These are phyloP conservation scores for Ganoderma lingzhi DNA, from an alignment of 1,284 basidiomycete genomes.

Conservation along the genomic window DNA sequence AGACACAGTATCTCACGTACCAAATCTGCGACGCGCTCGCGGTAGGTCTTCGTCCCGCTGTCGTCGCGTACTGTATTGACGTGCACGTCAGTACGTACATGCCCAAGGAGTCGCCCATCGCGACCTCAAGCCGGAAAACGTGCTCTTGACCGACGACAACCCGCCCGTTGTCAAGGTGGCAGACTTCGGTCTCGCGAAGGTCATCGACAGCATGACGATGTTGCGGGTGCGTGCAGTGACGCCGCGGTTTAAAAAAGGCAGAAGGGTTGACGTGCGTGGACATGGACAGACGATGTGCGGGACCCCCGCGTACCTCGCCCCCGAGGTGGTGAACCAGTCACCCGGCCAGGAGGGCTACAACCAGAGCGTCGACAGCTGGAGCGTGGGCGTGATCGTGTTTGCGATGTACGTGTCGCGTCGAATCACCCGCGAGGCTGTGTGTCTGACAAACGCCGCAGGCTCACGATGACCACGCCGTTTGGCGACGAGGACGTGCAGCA, in stretches of 20 bases:
- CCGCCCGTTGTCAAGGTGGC: slow-evolving; percentile 84
- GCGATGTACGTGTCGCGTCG: slow-evolving; percentile 66
- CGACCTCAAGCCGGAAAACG: slow-evolving; percentile 93
- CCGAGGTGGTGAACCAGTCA: slow-evolving; percentile 85
- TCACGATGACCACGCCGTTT: slow-evolving; percentile 77
- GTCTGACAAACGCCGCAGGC: slow-evolving; percentile 49
- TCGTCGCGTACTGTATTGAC: slow-evolving; percentile 19
- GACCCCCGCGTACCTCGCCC: slow-evolving; percentile 85
- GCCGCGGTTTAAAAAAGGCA: neutral
- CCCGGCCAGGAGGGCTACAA: slow-evolving; percentile 77
- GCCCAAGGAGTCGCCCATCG: slow-evolving; percentile 83
- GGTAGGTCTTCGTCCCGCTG: slow-evolving; percentile 48
- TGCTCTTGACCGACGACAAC: slow-evolving; percentile 71
- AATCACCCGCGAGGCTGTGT: neutral
- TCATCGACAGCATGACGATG: slow-evolving; percentile 79
- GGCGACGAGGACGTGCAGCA: slow-evolving; percentile 65
- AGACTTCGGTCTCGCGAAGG: slow-evolving; percentile 94
- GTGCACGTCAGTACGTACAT: slow-evolving; percentile 71
- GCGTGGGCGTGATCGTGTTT: slow-evolving; percentile 90
- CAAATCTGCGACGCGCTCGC: slow-evolving; percentile 80
- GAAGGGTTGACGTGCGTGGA: slow-evolving; percentile 11
- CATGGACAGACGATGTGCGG: slow-evolving; percentile 83
- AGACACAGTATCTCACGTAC: slow-evolving; percentile 68
- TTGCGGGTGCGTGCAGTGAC: slow-evolving; percentile 56
- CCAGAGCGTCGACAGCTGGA: slow-evolving; percentile 91